Percentiles rank a stretch among this genome's conserved stretches.
These are phyloP conservation scores for Bacterosira constricta DNA, from an alignment of 108 stramenopile genomes.

Conservation along the genomic window DNA sequence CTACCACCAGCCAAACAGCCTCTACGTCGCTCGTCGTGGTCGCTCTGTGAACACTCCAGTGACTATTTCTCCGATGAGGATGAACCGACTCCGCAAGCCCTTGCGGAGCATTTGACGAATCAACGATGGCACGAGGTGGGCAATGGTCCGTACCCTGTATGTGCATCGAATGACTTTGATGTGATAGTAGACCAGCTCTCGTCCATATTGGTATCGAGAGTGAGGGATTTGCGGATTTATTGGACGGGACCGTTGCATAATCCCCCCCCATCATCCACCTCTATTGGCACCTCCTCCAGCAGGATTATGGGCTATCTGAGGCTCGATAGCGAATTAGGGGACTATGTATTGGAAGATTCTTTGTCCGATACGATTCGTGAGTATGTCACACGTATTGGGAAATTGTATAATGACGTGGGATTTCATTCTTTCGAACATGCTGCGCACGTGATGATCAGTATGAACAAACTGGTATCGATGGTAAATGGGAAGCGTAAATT, in stretches of 20 bases:
- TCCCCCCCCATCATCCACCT: too few relatives aligned
- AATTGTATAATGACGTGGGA: conserved; percentile 53
- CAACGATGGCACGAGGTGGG: conserved; percentile 49
- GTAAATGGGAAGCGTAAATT: conserved; percentile 6
- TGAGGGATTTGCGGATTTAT: conserved; percentile 20
- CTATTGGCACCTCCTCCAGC: neutral
- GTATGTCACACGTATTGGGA: conserved; percentile 24
- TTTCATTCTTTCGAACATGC: conserved; percentile 76
- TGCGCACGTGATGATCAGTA: conserved; percentile 58
- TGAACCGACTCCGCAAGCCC: too few relatives aligned
- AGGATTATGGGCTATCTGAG: conserved; percentile 18
- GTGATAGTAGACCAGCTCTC: conserved; percentile 39
- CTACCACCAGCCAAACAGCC: too few relatives aligned
- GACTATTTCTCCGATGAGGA: too few relatives aligned
- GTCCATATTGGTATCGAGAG: conserved; percentile 11
- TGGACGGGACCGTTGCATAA: too few relatives aligned
- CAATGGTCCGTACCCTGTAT: conserved; percentile 15
- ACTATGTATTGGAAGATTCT: conserved; percentile 25
- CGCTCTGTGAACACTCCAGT: too few relatives aligned
- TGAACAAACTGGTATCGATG: conserved; percentile 51
- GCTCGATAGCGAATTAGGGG: conserved; percentile 13
- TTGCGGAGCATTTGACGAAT: conserved; percentile 18
- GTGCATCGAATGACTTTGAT: conserved; percentile 25
- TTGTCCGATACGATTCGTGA: conserved; percentile 18
- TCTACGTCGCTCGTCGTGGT: too few relatives aligned